phyloP scores from a whole-genome alignment of 2,329 filamentous ascomycete species.

The Mycocentrospora acerina region DNA sequence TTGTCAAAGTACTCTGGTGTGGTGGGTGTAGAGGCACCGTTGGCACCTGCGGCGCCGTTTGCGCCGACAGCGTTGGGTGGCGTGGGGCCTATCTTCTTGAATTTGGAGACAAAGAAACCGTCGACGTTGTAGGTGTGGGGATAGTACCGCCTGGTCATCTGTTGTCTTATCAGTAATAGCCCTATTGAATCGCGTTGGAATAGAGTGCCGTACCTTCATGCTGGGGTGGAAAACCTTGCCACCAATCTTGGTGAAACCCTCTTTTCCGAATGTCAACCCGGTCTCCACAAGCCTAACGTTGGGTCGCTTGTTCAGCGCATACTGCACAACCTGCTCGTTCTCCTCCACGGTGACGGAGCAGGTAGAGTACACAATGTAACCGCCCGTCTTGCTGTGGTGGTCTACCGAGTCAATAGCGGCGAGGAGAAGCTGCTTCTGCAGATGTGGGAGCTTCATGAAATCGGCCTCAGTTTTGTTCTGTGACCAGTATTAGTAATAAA shows the following conservation, averaged over 20 bases:
- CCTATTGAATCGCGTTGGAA: no score
- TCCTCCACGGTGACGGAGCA: slow-evolving; percentile 94
- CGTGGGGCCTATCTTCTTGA: slow-evolving; percentile 86
- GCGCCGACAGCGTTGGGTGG: slow-evolving; percentile 58
- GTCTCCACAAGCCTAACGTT: slow-evolving; percentile 94
- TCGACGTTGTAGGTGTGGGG: slow-evolving; percentile 63
- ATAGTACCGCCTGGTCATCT: slow-evolving; percentile 40
- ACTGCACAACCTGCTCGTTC: slow-evolving; percentile 91
- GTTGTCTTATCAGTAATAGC: slow-evolving; percentile 56
- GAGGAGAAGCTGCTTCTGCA: slow-evolving; percentile 91
- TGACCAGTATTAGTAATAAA: neutral
- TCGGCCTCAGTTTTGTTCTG: slow-evolving; percentile 90
- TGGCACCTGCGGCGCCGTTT: slow-evolving; percentile 23
- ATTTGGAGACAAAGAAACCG: slow-evolving; percentile 97
- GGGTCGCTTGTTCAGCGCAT: slow-evolving; percentile 84
- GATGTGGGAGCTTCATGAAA: slow-evolving; percentile 88
- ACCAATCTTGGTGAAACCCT: slow-evolving; percentile 88
- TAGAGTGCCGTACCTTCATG: slow-evolving; percentile 68
- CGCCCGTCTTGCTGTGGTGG: slow-evolving; percentile 86
- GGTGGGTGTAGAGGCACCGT: slow-evolving; percentile 42
- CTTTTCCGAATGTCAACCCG: slow-evolving; percentile 83
- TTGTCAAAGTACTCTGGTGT: slow-evolving; percentile 62
- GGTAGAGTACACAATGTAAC: slow-evolving; percentile 95
- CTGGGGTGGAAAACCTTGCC: slow-evolving; percentile 88
- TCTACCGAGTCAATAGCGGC: slow-evolving; percentile 94